A percentile compares a stretch with the other conserved stretches of the same genome.
phyloP scores from a whole-genome alignment of 345 rosid genomes.

The Reutealis trisperma region DNA sequence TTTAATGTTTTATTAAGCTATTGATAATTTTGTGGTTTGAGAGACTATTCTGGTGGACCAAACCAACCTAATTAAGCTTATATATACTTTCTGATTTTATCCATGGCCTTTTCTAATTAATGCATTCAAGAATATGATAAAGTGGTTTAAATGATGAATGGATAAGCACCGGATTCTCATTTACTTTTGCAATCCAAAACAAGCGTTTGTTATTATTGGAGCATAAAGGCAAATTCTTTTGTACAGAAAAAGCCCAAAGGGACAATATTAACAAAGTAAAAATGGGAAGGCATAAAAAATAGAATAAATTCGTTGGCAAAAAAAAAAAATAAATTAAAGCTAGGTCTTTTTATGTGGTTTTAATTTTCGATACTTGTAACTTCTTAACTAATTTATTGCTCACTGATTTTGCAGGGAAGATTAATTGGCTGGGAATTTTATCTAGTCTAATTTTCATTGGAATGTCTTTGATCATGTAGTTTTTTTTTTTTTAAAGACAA shows the following conservation, averaged over 20 bases:
- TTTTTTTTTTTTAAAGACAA: no score
- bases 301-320: no score
- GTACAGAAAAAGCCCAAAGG: background rate
- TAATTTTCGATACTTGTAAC: no score
- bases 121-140: background rate
- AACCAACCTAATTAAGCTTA: no score
- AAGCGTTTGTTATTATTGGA: background rate
- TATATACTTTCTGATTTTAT: no score
- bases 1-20: no score
- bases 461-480: slow-evolving; percentile 2
- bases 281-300: background rate
- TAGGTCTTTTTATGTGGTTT: no score
- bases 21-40: no score
- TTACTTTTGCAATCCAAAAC: slow-evolving; percentile 12
- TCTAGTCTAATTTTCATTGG: slow-evolving; percentile 3
- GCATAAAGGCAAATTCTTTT: slow-evolving; percentile 5
- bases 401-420: slow-evolving; percentile 32
- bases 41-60: no score
- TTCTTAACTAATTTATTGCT: background rate
- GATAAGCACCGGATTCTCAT: slow-evolving; percentile 1
- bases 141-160: background rate
- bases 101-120: background rate
- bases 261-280: background rate
- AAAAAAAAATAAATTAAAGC: no score
- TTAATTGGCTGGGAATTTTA: slow-evolving; percentile 18